phyloP scores from a whole-genome alignment of 2,329 filamentous ascomycete species.

The Paecilomyces niveus region DNA sequence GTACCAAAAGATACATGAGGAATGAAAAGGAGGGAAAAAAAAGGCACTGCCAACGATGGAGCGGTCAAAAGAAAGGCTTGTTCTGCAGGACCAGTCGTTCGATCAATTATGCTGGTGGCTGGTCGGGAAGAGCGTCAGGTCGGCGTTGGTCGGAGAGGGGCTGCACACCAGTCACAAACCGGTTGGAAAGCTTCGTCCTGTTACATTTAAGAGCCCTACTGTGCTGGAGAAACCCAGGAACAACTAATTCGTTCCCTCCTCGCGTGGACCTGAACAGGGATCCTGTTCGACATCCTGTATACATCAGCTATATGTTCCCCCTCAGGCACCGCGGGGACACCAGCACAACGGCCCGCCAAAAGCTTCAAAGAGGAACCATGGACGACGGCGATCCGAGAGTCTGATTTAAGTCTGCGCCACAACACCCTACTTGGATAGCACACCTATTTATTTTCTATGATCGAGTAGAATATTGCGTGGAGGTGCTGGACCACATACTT shows the following conservation, averaged over 20 bases:
- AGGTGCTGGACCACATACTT: neutral
- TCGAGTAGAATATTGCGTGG: neutral
- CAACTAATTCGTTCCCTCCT: neutral
- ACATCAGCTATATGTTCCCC: neutral
- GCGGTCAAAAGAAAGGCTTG: neutral
- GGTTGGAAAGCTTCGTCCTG: neutral
- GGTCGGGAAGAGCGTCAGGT: constrained; percentile 3
- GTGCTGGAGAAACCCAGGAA: neutral
- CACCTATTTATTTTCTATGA: too few relatives aligned
- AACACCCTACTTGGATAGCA: neutral
- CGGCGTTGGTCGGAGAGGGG: neutral
- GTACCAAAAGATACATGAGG: neutral
- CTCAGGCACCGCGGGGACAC: neutral
- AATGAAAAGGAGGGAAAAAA: neutral
- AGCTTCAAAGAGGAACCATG: neutral
- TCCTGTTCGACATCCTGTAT: neutral
- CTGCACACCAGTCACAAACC: neutral
- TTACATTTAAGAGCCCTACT: neutral
- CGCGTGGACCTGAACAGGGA: neutral
- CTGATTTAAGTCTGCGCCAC: neutral
- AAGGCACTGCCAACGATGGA: neutral
- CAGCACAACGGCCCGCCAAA: neutral
- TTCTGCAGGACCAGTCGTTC: constrained; percentile 3
- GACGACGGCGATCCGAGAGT: neutral
- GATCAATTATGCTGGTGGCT: constrained; percentile 11